Conservation (phyloP, 2,329 filamentous ascomycete genomes). For the Pseudogymnoascus sp. region DNA sequence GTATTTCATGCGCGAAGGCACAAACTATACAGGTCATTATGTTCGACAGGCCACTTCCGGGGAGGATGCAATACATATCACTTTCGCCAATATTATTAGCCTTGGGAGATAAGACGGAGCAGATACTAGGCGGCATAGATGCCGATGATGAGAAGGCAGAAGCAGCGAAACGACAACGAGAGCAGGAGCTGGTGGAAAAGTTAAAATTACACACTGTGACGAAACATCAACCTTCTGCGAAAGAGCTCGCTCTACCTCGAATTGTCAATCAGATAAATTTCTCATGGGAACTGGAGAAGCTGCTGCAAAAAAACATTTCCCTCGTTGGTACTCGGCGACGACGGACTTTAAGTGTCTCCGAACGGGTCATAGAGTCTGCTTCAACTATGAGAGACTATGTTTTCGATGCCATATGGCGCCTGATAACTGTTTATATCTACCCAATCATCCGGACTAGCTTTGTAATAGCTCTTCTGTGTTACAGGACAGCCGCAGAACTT, state of each 20-base stretch:
- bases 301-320: conserved; percentile 85
- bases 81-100: conserved; percentile 82
- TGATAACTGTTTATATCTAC: conserved; percentile 68
- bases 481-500: conserved; percentile 74
- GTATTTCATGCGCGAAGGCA: conserved; percentile 63
- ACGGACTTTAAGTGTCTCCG: conserved; percentile 83
- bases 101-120: conserved; percentile 61
- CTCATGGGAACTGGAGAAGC: conserved; percentile 77
- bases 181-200: conserved; percentile 70
- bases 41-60: conserved; percentile 79
- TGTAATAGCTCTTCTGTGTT: conserved; percentile 69
- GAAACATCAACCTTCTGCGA: conserved; percentile 66
- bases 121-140: conserved; percentile 51
- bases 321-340: conserved; percentile 74
- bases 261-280: conserved; percentile 96
- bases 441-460: conserved; percentile 68
- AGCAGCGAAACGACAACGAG: conserved; percentile 49
- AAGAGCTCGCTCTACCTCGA: conserved; percentile 71
- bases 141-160: conserved; percentile 65
- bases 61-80: conserved; percentile 93
- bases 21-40: conserved; percentile 79
- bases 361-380: conserved; percentile 89
- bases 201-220: conserved; percentile 81
- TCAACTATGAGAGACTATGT: conserved; percentile 75
- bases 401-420: conserved; percentile 59